These are phyloP conservation scores for Blastobotrys apis DNA, from an alignment of 1,139 yeast genomes.

Conservation along the genomic window DNA sequence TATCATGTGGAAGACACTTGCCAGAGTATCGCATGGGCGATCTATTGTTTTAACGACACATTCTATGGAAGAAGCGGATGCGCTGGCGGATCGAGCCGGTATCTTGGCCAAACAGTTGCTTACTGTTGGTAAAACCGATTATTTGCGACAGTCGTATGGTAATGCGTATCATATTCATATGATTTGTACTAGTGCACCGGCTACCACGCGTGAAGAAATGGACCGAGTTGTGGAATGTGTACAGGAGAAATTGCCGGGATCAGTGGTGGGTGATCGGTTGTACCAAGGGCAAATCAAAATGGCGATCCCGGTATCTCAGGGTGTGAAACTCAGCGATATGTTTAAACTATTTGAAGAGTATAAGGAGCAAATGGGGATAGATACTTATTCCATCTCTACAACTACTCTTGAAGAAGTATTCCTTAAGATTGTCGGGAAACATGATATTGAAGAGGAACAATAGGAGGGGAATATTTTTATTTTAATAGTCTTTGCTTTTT, in stretches of 20 bases:
- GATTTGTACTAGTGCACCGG: slow-evolving; percentile 30
- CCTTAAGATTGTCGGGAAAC: slow-evolving; percentile 31
- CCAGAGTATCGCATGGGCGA: slow-evolving; percentile 32
- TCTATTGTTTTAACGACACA: slow-evolving; percentile 38
- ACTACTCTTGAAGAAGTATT: slow-evolving; percentile 37
- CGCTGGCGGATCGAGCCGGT: slow-evolving; percentile 37
- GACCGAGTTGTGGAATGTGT: slow-evolving; percentile 23
- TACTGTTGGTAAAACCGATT: slow-evolving; percentile 35
- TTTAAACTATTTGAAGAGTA: slow-evolving; percentile 29
- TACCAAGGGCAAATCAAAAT: slow-evolving; percentile 36
- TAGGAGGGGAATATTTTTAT: too few relatives aligned
- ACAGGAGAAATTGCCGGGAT: slow-evolving; percentile 23
- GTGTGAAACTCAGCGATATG: slow-evolving; percentile 24
- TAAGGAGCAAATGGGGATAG: slow-evolving; percentile 28
- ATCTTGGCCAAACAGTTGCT: slow-evolving; percentile 33
- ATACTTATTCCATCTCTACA: slow-evolving; percentile 32
- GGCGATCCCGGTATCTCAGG: slow-evolving; percentile 24
- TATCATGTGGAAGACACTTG: slow-evolving; percentile 37
- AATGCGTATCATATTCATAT: slow-evolving; percentile 31
- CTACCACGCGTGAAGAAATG: slow-evolving; percentile 28
- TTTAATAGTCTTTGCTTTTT: too few relatives aligned
- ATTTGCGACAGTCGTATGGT: slow-evolving; percentile 31
- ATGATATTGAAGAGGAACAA: slow-evolving; percentile 12
- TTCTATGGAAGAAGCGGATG: slow-evolving; percentile 41
- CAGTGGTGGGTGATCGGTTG: slow-evolving; percentile 30